These are phyloP conservation scores for Cubamyces lactineus DNA, from an alignment of 768 basidiomycete genomes.

Conservation along the genomic window DNA sequence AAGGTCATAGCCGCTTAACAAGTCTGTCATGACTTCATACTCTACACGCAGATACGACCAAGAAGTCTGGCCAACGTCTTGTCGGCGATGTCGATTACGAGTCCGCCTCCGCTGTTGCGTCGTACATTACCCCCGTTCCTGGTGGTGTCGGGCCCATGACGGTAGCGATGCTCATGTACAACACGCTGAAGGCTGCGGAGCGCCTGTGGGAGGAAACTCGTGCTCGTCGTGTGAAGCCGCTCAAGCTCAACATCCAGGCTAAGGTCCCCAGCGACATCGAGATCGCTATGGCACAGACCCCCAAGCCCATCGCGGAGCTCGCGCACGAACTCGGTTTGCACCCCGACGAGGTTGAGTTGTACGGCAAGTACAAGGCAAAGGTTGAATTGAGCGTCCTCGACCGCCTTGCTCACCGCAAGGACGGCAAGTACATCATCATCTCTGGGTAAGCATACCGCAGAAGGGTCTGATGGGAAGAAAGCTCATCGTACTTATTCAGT, in stretches of 20 bases:
- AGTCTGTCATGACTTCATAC: not conserved
- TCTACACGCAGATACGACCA: conserved; percentile 65
- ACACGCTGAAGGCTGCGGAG: conserved; percentile 84
- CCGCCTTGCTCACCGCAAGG: conserved; percentile 78
- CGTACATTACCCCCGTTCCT: conserved; percentile 95
- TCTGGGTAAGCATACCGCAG: conserved; percentile 62
- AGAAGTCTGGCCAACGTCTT: conserved; percentile 93
- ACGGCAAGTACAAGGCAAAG: conserved; percentile 97
- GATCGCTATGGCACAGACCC: conserved; percentile 92
- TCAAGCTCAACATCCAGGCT: conserved; percentile 76
- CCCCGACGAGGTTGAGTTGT: conserved; percentile 87
- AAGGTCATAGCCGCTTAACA: not conserved
- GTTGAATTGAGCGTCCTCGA: conserved; percentile 89
- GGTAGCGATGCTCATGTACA: conserved; percentile 96
- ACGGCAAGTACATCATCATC: conserved; percentile 96
- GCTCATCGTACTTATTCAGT: conserved; percentile 40
- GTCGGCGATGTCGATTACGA: conserved; percentile 94
- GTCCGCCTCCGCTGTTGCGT: conserved; percentile 76
- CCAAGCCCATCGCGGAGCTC: conserved; percentile 84
- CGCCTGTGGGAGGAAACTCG: conserved; percentile 75
- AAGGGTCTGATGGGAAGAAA: not conserved
- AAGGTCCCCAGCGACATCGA: conserved; percentile 97
- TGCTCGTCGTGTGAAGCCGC: conserved; percentile 70
- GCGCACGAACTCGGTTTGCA: conserved; percentile 88
- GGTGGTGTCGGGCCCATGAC: conserved; percentile 99